These are phyloP conservation scores for Ustilaginoidea virens DNA, from an alignment of 2,329 filamentous ascomycete genomes.

Conservation along the genomic window DNA sequence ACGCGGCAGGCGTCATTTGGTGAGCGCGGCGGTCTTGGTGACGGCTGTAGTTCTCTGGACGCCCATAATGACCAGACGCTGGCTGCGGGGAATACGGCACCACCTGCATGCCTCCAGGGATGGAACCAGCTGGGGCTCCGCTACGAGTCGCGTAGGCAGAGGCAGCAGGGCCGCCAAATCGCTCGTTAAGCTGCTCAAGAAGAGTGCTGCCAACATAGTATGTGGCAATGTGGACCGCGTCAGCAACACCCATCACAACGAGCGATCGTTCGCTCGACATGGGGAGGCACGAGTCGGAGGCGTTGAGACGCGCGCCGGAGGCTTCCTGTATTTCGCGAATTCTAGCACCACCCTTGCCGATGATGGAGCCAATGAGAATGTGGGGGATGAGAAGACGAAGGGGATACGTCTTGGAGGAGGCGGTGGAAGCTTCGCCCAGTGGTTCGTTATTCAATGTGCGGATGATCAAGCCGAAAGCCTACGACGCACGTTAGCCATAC, in stretches of 20 bases:
- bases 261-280: conserved; percentile 95
- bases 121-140: conserved; percentile 80
- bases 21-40: conserved; percentile 60
- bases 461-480: conserved; percentile 97
- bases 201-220: conserved; percentile 99
- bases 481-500: conserved; percentile 12
- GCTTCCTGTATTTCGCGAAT: conserved; percentile 98
- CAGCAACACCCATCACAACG: conserved; percentile 92
- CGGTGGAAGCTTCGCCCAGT: conserved; percentile 71
- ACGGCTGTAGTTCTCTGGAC: conserved; percentile 68
- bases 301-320: conserved; percentile 89
- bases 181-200: conserved; percentile 89
- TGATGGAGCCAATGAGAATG: conserved; percentile 95
- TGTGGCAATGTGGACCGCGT: conserved; percentile 95
- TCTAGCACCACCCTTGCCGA: conserved; percentile 87
- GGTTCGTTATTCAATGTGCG: conserved; percentile 96
- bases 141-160: conserved; percentile 96
- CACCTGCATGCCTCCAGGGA: conserved; percentile 96
- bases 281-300: conserved; percentile 86
- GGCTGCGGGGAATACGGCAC: conserved; percentile 95
- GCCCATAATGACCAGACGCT: conserved; percentile 81
- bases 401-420: conserved; percentile 93
- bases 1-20: conserved; percentile 60
- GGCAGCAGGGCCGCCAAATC: conserved; percentile 86
- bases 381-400: conserved; percentile 90